A percentile compares a stretch with the other conserved stretches of the same genome.
Conservation (phyloP, 2,329 filamentous ascomycete genomes). For the Sordariomycetes sp. region DNA sequence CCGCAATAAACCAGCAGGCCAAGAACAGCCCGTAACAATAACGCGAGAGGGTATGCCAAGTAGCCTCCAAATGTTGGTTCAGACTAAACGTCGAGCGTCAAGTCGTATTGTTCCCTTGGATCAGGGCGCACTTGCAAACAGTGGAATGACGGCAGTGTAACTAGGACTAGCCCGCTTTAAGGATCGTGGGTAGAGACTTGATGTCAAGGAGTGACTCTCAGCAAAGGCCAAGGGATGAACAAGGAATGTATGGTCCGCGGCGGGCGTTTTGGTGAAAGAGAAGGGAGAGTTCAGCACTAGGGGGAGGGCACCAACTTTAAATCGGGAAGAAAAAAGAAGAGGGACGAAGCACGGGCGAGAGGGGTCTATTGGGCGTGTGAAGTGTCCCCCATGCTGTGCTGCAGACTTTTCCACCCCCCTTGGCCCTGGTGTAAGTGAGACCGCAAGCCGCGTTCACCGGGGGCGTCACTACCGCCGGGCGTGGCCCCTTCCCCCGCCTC, state of each 20-base stretch:
- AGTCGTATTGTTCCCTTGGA: neutral
- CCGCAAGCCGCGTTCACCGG: neutral
- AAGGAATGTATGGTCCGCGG: neutral
- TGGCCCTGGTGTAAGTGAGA: neutral
- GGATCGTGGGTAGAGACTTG: neutral
- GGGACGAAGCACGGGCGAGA: neutral
- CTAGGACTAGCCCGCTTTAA: neutral
- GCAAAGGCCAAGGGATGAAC: neutral
- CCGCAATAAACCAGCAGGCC: neutral
- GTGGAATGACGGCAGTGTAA: neutral
- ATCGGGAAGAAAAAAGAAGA: too few species aligned
- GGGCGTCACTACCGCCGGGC: neutral
- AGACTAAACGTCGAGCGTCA: neutral
- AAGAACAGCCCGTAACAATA: neutral
- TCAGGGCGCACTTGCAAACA: neutral
- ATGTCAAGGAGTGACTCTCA: neutral
- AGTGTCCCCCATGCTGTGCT: neutral
- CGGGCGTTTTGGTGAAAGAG: neutral
- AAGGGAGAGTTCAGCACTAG: neutral
- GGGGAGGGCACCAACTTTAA: neutral
- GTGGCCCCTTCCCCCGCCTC: neutral
- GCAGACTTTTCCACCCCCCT: neutral
- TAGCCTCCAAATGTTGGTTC: neutral
- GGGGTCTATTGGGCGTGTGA: neutral
- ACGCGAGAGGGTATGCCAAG: neutral